A percentile compares a stretch with the other conserved stretches of the same genome.
These are phyloP conservation scores for Punica granatum DNA, from an alignment of 345 rosid species.

Conservation along the genomic window DNA sequence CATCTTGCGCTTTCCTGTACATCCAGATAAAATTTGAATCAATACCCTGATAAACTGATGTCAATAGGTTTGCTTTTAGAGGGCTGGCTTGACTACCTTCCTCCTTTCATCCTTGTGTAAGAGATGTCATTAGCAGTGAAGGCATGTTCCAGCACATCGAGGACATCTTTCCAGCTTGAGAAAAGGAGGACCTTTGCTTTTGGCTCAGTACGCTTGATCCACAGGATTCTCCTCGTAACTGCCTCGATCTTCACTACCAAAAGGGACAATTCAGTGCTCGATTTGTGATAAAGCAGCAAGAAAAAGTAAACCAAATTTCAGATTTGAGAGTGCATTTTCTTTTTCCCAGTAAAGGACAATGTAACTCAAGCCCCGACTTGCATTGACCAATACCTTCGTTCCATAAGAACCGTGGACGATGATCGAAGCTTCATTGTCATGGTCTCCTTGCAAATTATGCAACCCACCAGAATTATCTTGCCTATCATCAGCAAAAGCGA, in stretches of 20 bases:
- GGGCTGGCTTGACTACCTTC: conserved; percentile 44
- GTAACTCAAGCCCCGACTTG: neutral
- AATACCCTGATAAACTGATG: conserved; percentile 1
- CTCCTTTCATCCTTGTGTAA: conserved; percentile 85
- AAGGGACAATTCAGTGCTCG: conserved; percentile 8
- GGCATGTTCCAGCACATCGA: conserved; percentile 90
- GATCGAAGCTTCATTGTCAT: conserved; percentile 45
- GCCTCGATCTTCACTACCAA: conserved; percentile 71
- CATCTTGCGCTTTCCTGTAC: conserved; percentile 72
- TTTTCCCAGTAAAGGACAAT: neutral
- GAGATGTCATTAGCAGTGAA: conserved; percentile 59
- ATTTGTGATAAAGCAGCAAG: neutral
- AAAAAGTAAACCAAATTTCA: neutral
- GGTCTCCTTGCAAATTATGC: conserved; percentile 36
- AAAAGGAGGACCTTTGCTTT: conserved; percentile 84
- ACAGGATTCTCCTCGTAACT: conserved; percentile 73
- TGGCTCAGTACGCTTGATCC: conserved; percentile 71
- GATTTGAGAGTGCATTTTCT: neutral
- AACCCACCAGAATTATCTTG: conserved; percentile 15
- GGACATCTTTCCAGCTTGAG: conserved; percentile 99
- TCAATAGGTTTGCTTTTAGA: neutral
- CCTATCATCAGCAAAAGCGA: conserved; percentile 78
- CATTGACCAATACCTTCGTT: conserved; percentile 54
- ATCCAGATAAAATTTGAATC: conserved; percentile 12
- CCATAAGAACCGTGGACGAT: conserved; percentile 90